A percentile compares a stretch with the other conserved stretches of the same genome.
Evolutionary conservation across 2,329 filamentous ascomycete genomes (phyloP).

Genomic region (Phoma herbarum): DNA sequence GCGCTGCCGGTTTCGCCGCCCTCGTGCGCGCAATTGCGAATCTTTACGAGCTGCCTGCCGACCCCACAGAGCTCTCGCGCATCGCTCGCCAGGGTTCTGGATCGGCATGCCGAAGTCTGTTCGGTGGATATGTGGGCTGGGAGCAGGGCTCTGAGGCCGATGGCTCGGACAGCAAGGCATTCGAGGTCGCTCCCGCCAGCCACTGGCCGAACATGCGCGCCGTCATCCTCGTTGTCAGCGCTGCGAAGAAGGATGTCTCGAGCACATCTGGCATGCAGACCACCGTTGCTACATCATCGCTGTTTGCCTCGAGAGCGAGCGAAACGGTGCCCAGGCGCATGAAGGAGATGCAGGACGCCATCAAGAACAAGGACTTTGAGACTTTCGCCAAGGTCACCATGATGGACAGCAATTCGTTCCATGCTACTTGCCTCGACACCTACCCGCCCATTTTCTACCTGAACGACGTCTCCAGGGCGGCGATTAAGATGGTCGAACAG

Average conservation of each 20-base stretch:
- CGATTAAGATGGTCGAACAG: slow-evolving; percentile 86
- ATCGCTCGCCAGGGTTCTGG: slow-evolving; percentile 95
- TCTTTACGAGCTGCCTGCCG: slow-evolving; percentile 84
- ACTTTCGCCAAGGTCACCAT: slow-evolving; percentile 91
- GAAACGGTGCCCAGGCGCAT: slow-evolving; percentile 84
- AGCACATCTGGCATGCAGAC: slow-evolving; percentile 97
- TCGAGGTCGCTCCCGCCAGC: slow-evolving; percentile 83
- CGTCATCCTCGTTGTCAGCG: slow-evolving; percentile 87
- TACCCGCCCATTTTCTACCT: slow-evolving; percentile 98
- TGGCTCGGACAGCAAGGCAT: slow-evolving; percentile 86
- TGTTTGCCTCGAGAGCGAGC: slow-evolving; percentile 80
- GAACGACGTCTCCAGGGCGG: slow-evolving; percentile 89
- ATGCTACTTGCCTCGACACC: slow-evolving; percentile 92
- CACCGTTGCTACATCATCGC: slow-evolving; percentile 87
- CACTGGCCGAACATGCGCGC: slow-evolving; percentile 98
- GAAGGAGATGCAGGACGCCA: slow-evolving; percentile 83
- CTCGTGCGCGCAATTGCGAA: slow-evolving; percentile 86
- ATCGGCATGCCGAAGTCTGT: slow-evolving; percentile 90
- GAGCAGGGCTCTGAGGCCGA: slow-evolving; percentile 78
- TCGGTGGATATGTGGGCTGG: slow-evolving; percentile 97
- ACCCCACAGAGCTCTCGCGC: slow-evolving; percentile 82
- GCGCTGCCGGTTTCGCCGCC: slow-evolving; percentile 72
- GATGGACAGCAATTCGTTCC: slow-evolving; percentile 97
- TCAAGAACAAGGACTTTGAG: slow-evolving; percentile 80
- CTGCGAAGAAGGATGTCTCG: slow-evolving; percentile 94